Base-by-base conservation (phyloP, 2,329 filamentous ascomycete genomes). In the Pseudogymnoascus sp. region DNA sequence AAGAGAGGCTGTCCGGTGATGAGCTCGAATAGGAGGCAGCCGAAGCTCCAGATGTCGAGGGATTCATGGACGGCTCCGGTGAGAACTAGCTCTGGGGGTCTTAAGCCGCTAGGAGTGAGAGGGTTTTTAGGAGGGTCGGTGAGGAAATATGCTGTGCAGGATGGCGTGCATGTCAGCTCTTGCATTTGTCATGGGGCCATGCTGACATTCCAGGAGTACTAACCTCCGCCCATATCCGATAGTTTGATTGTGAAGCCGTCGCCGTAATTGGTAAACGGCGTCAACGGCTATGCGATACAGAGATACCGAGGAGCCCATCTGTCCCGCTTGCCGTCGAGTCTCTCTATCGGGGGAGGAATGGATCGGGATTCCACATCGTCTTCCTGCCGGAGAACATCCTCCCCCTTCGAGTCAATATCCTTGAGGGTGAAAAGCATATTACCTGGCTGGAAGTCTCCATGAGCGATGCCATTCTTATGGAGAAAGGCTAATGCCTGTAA, bases 361-460 rank as follows among this genome's bases (percentile, higher is more conserved):
- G 40, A 42, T 21, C 7, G 0, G 1, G 16, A 42, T 42, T 42
- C 19, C 19, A 6, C 19, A 6, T 42, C 21, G 1, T 42, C 40
- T 21, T 42, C 10, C 19, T 42, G 40, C 13, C 16, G 16, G 0
- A 42, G 40, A 16, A 3, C 10, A 6, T 42, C 40, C 8, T 42
- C 40, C 8, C 1, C 40, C 2, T 42, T 13, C 1, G 63, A 67
- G 61, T 71, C 64, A 42, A 76, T 70, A 62, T 72, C 61, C 44
- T 69, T n/a, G 44, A 75, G 66, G 44, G 68, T 37, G 62, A 76
- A 76, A 47, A 77, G 72, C 64, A 76, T 70, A 64, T 76, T 76
- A 44, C 73, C 75, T 13, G 74, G 73, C 53, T 75, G 74, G 31
- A 76, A 70, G 61, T 76, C 76, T 66, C 77, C 75, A 70, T 80